Evolutionary conservation across 2,329 filamentous ascomycete species (phyloP).

Genomic region (Scortechinia acanthostroma): DNA sequence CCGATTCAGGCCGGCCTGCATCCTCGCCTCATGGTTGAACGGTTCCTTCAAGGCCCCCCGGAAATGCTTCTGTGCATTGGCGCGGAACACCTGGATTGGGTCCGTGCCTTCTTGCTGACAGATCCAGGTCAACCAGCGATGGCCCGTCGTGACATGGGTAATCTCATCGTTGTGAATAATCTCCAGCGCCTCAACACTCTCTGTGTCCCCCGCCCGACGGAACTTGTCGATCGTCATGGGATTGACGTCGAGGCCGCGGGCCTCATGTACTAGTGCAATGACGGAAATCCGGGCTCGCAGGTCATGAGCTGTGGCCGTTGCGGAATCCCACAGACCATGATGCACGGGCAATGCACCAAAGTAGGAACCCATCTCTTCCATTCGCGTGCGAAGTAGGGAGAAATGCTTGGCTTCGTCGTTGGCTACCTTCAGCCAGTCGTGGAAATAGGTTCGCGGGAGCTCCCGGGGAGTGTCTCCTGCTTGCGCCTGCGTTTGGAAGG

Average conservation of each 20-base stretch:
- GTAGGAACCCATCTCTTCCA: slow-evolving; percentile 32
- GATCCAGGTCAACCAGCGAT: slow-evolving; percentile 36
- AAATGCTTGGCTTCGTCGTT: slow-evolving; percentile 38
- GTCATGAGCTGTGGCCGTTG: slow-evolving; percentile 29
- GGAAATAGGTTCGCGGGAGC: slow-evolving; percentile 32
- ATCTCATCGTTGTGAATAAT: slow-evolving; percentile 38
- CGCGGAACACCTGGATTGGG: slow-evolving; percentile 32
- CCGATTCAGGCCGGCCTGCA: slow-evolving; percentile 31
- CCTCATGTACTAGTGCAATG: slow-evolving; percentile 36
- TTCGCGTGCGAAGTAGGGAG: slow-evolving; percentile 29
- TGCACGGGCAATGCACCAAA: slow-evolving; percentile 35
- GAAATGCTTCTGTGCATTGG: slow-evolving; percentile 31
- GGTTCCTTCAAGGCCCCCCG: slow-evolving; percentile 29
- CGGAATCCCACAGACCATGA: slow-evolving; percentile 34
- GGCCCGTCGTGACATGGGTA: slow-evolving; percentile 36
- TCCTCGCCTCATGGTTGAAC: slow-evolving; percentile 31
- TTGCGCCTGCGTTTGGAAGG: slow-evolving; percentile 29
- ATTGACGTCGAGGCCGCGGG: slow-evolving; percentile 34
- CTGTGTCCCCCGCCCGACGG: slow-evolving; percentile 24
- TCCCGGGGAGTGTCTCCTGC: slow-evolving; percentile 9
- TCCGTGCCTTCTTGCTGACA: slow-evolving; percentile 32
- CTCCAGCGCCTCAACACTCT: slow-evolving; percentile 29
- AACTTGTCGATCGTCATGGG: slow-evolving; percentile 37
- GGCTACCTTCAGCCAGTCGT: slow-evolving; percentile 37
- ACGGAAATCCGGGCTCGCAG: slow-evolving; percentile 34